A percentile compares a stretch with the other conserved stretches of the same genome.
phyloP scores from a whole-genome alignment of 2,329 filamentous ascomycete species.

The Cladosporium sp. region DNA sequence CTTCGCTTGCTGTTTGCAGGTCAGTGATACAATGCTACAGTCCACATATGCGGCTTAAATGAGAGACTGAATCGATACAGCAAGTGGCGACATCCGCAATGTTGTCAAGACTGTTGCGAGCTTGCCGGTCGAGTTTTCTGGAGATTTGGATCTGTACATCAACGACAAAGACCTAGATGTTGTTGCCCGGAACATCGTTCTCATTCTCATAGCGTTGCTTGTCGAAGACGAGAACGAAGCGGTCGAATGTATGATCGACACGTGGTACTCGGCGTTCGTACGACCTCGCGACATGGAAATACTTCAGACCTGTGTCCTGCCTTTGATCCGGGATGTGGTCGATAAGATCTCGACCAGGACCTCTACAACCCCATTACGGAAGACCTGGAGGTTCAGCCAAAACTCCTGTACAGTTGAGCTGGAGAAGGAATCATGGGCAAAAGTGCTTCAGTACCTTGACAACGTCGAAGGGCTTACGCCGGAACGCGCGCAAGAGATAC shows the following conservation, averaged over 20 bases:
- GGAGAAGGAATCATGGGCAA: neutral
- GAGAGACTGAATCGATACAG: constrained; percentile 26
- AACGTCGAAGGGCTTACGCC: neutral
- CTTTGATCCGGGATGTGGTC: neutral
- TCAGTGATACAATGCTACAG: too few species aligned
- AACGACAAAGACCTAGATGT: constrained; percentile 40
- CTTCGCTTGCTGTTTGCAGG: constrained; percentile 35
- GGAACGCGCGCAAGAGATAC: neutral
- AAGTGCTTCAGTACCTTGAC: neutral
- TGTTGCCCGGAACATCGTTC: constrained; percentile 27
- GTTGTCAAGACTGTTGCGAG: constrained; percentile 37
- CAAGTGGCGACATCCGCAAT: constrained; percentile 39
- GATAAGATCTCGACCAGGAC: neutral
- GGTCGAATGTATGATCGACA: constrained; percentile 36
- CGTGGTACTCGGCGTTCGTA: constrained; percentile 43
- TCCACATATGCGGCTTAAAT: too few species aligned
- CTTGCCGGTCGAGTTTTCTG: constrained; percentile 30
- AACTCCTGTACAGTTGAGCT: neutral
- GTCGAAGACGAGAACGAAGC: constrained; percentile 20
- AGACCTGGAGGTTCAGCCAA: neutral
- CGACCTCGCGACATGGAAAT: neutral
- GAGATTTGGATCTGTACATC: constrained; percentile 27
- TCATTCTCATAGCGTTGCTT: constrained; percentile 34
- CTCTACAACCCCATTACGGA: neutral
- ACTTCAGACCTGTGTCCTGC: neutral